A percentile compares a stretch with the other conserved stretches of the same genome.
phyloP scores from a whole-genome alignment of 345 rosid genomes.

The Rubroshorea leprosula region DNA sequence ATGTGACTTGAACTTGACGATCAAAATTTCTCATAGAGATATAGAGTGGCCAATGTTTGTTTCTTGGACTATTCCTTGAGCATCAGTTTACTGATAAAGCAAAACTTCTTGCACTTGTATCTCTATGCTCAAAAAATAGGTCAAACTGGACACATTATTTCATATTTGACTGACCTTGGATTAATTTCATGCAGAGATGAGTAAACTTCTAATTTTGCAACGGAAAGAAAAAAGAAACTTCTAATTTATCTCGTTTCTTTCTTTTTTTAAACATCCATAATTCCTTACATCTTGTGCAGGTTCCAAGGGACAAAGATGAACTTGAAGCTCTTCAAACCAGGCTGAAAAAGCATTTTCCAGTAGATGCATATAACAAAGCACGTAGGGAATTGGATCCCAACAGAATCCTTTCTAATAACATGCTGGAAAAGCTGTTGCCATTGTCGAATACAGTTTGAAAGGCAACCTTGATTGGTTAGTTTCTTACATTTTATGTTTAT shows the following conservation, averaged over 20 bases:
- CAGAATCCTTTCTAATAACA: constrained; percentile 75
- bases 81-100: too few relatives aligned
- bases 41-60: neutral
- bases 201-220: neutral
- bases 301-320: constrained; percentile 84
- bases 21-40: too few relatives aligned
- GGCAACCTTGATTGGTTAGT: constrained; percentile 22
- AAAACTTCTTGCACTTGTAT: too few relatives aligned
- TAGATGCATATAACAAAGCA: constrained; percentile 64
- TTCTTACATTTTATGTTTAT: constrained; percentile 11
- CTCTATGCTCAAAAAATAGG: too few relatives aligned
- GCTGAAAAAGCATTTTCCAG: constrained; percentile 61
- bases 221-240: too few relatives aligned
- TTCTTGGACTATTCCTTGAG: neutral
- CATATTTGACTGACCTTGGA: neutral
- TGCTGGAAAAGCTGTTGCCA: constrained; percentile 84
- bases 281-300: constrained; percentile 31
- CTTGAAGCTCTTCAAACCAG: constrained; percentile 73
- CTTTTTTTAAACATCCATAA: neutral
- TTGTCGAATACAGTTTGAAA: constrained; percentile 37
- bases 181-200: neutral
- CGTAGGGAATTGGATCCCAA: constrained; percentile 80
- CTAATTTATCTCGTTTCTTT: neutral
- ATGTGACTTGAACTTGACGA: too few relatives aligned
- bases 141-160: too few relatives aligned